Evolutionary conservation across 2,329 filamentous ascomycete genomes (phyloP).

Genomic region (Phyllosticta citrichinensis): DNA sequence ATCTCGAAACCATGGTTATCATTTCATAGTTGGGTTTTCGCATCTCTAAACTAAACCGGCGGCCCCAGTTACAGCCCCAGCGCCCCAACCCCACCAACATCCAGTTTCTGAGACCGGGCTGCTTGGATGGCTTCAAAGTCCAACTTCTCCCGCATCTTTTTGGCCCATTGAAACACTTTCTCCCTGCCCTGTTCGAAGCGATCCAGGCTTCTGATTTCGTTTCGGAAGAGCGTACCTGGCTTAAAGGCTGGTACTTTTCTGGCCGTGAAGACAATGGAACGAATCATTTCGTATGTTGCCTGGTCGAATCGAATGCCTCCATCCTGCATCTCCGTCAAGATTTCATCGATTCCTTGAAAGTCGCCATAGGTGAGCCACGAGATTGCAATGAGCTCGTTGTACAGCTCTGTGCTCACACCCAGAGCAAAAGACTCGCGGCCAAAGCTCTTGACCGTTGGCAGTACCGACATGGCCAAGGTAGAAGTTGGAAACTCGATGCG

Average conservation of each 20-base stretch:
- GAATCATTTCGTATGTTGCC: not conserved
- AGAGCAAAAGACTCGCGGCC: conserved; percentile 63
- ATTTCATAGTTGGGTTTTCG: too few species aligned
- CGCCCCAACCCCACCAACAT: not conserved
- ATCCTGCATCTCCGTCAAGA: conserved; percentile 57
- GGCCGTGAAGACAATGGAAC: not conserved
- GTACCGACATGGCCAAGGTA: conserved; percentile 47
- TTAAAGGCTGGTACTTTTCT: not conserved
- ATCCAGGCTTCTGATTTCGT: not conserved
- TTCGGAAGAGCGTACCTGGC: not conserved
- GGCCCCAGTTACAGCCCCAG: too few species aligned
- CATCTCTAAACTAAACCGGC: not conserved
- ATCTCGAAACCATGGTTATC: too few species aligned
- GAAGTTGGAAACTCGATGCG: conserved; percentile 52
- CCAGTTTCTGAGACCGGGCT: not conserved
- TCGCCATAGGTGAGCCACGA: conserved; percentile 54
- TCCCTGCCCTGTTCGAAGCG: not conserved
- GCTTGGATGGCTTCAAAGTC: not conserved
- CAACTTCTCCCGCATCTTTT: not conserved
- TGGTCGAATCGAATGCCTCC: conserved; percentile 50
- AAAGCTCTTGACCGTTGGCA: conserved; percentile 57
- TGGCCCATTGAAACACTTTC: not conserved
- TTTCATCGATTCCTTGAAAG: conserved; percentile 41
- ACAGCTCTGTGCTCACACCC: conserved; percentile 59
- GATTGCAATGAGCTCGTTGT: conserved; percentile 54